These are phyloP conservation scores for Cercospora nicotianae DNA, from an alignment of 2,329 filamentous ascomycete species.

Conservation along the genomic window DNA sequence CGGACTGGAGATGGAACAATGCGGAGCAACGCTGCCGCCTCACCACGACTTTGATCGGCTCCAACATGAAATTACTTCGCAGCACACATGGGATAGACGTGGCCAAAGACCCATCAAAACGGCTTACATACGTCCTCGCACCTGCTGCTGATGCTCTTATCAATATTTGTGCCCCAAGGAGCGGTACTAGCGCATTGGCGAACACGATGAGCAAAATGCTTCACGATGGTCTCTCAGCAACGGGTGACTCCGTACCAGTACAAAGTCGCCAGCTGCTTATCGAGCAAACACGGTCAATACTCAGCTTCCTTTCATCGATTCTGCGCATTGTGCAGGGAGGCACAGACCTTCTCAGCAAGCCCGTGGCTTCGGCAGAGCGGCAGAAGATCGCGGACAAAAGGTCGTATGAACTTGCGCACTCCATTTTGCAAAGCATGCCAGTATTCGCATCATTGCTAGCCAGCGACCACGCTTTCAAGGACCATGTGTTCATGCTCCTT, in stretches of 20 bases:
- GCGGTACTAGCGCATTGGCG: constrained; percentile 22
- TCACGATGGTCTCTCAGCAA: constrained; percentile 23
- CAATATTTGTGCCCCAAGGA: constrained; percentile 60
- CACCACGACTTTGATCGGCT: constrained; percentile 64
- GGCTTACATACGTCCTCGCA: constrained; percentile 64
- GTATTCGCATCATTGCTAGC: constrained; percentile 29
- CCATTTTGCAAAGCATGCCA: constrained; percentile 29
- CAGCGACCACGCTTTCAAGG: constrained; percentile 28
- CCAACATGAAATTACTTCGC: constrained; percentile 69
- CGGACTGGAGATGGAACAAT: constrained; percentile 78
- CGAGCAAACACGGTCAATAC: constrained; percentile 22
- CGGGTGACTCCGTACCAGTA: constrained; percentile 26
- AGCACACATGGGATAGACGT: constrained; percentile 76
- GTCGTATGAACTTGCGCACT: constrained; percentile 18
- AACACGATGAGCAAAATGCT: constrained; percentile 24
- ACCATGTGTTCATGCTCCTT: constrained; percentile 27
- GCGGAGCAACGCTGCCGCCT: constrained; percentile 68
- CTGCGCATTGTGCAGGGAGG: constrained; percentile 25
- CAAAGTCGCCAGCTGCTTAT: constrained; percentile 23
- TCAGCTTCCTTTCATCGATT: constrained; percentile 25
- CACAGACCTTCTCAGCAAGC: constrained; percentile 13
- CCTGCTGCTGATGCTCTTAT: constrained; percentile 74
- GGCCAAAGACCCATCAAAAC: constrained; percentile 44
- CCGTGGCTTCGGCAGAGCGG: not conserved
- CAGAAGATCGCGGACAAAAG: constrained; percentile 12